A percentile compares a stretch with the other conserved stretches of the same genome.
Conservation (phyloP, 176 grass and related monocot species). For the Phyllostachys edulis region DNA sequence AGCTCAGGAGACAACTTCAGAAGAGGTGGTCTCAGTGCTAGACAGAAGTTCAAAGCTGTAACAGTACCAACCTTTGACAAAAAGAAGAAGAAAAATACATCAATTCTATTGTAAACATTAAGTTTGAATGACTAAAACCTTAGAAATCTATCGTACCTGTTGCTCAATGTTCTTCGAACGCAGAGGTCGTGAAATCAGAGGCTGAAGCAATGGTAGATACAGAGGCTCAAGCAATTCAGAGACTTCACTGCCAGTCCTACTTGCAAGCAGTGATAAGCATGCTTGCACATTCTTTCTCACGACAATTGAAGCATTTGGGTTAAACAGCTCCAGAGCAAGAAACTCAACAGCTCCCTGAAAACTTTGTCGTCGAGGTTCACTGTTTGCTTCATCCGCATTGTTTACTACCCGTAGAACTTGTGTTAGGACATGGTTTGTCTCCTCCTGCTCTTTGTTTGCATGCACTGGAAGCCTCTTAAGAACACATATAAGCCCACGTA, state of each 20-base stretch:
- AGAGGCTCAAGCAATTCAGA: conserved; percentile 95
- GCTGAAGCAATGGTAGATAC: conserved; percentile 85
- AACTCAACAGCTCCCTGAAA: conserved; percentile 98
- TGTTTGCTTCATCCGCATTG: conserved; percentile 99
- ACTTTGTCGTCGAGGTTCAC: conserved; percentile 78
- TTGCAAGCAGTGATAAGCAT: conserved; percentile 88
- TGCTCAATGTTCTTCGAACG: conserved; percentile 92
- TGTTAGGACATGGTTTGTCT: conserved; percentile 94
- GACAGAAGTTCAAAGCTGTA: conserved; percentile 93
- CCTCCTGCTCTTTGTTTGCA: conserved; percentile 99
- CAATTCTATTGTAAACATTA: conserved; percentile 3
- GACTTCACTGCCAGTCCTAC: conserved; percentile 93
- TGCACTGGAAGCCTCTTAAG: conserved; percentile 90
- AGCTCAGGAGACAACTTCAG: conserved; percentile 87
- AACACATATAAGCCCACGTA: conserved; percentile 86
- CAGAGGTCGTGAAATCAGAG: conserved; percentile 81
- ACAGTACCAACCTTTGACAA: conserved; percentile 88
- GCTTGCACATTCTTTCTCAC: conserved; percentile 95
- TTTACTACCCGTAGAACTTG: conserved; percentile 94
- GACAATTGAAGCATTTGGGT: conserved; percentile 91
- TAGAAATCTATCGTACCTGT: conserved; percentile 51
- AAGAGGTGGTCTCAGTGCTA: conserved; percentile 92
- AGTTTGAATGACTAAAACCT: conserved; percentile 12
- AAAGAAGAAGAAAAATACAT: conserved; percentile 6
- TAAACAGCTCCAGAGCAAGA: conserved; percentile 84